A percentile compares a stretch with the other conserved stretches of the same genome.
phyloP scores from a whole-genome alignment of 768 basidiomycete species.

The Agrocybe chaxingu region DNA sequence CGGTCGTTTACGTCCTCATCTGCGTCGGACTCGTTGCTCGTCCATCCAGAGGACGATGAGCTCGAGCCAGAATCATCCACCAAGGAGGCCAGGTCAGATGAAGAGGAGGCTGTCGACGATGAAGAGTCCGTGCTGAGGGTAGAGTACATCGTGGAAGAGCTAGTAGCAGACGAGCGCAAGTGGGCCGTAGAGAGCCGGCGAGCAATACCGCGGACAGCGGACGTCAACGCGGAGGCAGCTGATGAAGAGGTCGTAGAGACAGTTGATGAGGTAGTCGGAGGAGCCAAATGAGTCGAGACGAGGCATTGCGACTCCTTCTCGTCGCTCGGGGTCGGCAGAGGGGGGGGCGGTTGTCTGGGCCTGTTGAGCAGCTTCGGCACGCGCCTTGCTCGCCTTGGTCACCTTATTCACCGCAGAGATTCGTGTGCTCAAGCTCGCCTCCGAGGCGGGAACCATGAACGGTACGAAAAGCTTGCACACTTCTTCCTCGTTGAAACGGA shows the following conservation, averaged over 20 bases:
- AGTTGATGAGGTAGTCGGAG: slow-evolving; percentile 2
- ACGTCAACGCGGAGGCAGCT: slow-evolving; percentile 30
- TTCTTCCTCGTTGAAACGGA: slow-evolving; percentile 85
- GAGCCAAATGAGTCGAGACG: slow-evolving; percentile 11
- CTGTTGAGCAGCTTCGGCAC: slow-evolving; percentile 46
- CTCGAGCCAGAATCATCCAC: slow-evolving; percentile 64
- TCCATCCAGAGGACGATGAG: slow-evolving; percentile 53
- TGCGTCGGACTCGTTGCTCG: slow-evolving; percentile 50
- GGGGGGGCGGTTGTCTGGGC: slow-evolving; percentile 22
- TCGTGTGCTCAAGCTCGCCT: slow-evolving; percentile 34
- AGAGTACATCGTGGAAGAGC: slow-evolving; percentile 38
- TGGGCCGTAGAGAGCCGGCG: slow-evolving; percentile 51
- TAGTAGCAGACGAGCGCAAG: slow-evolving; percentile 25
- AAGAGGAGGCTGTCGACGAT: slow-evolving; percentile 20
- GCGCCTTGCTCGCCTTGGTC: slow-evolving; percentile 48
- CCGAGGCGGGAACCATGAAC: slow-evolving; percentile 41
- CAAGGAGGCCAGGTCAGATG: slow-evolving; percentile 60
- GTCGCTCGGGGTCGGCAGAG: slow-evolving; percentile 39
- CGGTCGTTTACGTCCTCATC: slow-evolving; percentile 38
- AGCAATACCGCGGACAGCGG: slow-evolving; percentile 57
- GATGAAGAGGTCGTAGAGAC: slow-evolving; percentile 5
- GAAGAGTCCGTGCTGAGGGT: slow-evolving; percentile 38
- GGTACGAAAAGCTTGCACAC: slow-evolving; percentile 69
- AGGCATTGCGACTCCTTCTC: slow-evolving; percentile 14
- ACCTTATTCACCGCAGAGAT: slow-evolving; percentile 54